Evolutionary conservation across 257 asterid species (phyloP), one percentile per base, ranked within the genome.

Genomic region (Leptodermis oblonga): DNA sequence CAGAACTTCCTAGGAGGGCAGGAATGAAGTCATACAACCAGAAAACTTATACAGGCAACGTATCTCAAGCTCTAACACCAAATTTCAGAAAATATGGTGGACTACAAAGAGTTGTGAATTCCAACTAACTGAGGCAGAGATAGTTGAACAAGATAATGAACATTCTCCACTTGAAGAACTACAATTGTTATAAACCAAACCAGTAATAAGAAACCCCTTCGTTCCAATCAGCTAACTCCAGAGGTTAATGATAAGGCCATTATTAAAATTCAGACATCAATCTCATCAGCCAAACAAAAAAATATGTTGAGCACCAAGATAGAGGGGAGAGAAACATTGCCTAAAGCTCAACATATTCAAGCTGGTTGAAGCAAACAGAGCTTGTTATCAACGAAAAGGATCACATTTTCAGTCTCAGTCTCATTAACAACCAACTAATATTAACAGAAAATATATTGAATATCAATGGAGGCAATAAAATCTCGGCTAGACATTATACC

Each of bases 401-500:
- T 46, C 12, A 64, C 69, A 64, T 64, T 13, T 22, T 63, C 23
- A 25, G 17, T 17, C 26, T 59, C 42, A 15, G 53, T 46, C 18
- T 46, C 53, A n/a, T n/a, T n/a, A n/a, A n/a, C 17, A 46, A 46
- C 22, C 53, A 46, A 8, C 30, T n/a, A 36, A 33, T 14, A 12
- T 28, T 49, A 36, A 2, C 0, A 49, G 31, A 20, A 45, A 18
- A 20, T 28, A 6, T 1, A 10, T 9, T 20, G 9, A 52, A 11
- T 18, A 45, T 9, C 10, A 3, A 46, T n/a, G 12, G 43, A 20
- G 43, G 26, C 28, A 67, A 48, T 42, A 17, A 56, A 60, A 60
- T 7, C 51, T 69, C 53, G 52, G 53, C 51, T 7, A 54, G 52
- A 74, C 37, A 71, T 65, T 63, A 34, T 59, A 55, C 74, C 73